Conservation (phyloP, 2,329 filamentous ascomycete genomes). For the Aspergillus alliaceus region DNA sequence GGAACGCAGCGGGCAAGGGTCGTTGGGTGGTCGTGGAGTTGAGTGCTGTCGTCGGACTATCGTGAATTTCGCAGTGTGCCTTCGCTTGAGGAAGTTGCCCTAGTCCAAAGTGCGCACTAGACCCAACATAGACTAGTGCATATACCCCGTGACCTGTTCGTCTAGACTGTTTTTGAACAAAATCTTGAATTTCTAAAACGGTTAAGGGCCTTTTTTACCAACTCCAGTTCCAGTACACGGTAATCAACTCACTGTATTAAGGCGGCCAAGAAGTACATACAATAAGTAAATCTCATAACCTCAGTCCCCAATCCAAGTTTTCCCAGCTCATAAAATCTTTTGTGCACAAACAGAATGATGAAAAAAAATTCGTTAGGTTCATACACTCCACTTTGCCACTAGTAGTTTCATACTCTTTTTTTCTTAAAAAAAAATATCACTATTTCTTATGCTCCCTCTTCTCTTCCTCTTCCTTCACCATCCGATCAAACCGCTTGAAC, state of each 20-base stretch:
- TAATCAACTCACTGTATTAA: too few species aligned
- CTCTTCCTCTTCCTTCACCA: conserved; percentile 43
- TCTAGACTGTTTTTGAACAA: conserved; percentile 6
- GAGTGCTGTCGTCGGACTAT: conserved; percentile 39
- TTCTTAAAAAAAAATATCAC: too few species aligned
- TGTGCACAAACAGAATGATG: not conserved
- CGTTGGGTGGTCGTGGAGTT: conserved; percentile 42
- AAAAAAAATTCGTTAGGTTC: not conserved
- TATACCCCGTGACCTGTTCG: conserved; percentile 23
- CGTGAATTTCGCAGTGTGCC: conserved; percentile 47
- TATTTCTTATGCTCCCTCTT: conserved; percentile 31
- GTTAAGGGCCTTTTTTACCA: too few species aligned
- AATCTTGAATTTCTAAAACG: not conserved
- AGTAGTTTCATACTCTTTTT: not conserved
- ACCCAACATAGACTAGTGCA: conserved; percentile 19
- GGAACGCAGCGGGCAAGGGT: conserved; percentile 42
- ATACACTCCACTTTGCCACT: not conserved
- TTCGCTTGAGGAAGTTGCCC: conserved; percentile 47
- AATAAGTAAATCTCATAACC: too few species aligned
- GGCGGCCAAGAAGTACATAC: too few species aligned
- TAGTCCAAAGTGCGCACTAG: conserved; percentile 37
- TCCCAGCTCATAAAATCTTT: too few species aligned
- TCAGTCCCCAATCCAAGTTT: too few species aligned
- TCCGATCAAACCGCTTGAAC: conserved; percentile 47
- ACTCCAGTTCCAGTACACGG: too few species aligned